Evolutionary conservation across 2,329 filamentous ascomycete species (phyloP).

Genomic region (Epichloe coenophiala): DNA sequence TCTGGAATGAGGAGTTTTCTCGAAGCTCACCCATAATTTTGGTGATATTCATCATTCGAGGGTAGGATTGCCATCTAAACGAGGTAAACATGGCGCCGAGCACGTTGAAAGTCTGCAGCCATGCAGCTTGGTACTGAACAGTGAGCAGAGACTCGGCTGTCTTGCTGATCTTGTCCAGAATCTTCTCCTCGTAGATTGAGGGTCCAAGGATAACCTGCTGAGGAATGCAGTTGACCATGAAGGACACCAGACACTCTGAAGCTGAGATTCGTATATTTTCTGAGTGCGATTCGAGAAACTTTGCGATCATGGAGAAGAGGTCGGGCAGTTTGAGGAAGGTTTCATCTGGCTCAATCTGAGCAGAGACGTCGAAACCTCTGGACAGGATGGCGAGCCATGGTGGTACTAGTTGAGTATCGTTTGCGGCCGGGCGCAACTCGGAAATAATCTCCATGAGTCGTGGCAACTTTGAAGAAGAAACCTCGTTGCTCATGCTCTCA

Average conservation of each 20-base stretch:
- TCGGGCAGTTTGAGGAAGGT: constrained; percentile 84
- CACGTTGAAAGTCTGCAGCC: constrained; percentile 88
- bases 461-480: constrained; percentile 79
- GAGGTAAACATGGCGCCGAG: constrained; percentile 77
- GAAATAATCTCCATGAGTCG: constrained; percentile 82
- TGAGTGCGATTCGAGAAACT: constrained; percentile 74
- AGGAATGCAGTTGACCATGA: constrained; percentile 82
- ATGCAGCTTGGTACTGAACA: constrained; percentile 85
- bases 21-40: constrained; percentile 76
- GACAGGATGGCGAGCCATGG: constrained; percentile 96
- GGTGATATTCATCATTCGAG: constrained; percentile 62
- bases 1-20: constrained; percentile 73
- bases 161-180: constrained; percentile 66
- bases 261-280: constrained; percentile 91
- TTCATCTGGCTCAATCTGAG: constrained; percentile 76
- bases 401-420: constrained; percentile 86
- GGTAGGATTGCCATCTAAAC: constrained; percentile 71
- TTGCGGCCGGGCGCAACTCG: constrained; percentile 79
- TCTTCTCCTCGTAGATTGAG: constrained; percentile 85
- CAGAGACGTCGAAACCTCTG: constrained; percentile 84
- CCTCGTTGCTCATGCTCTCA: constrained; percentile 74
- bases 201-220: constrained; percentile 72
- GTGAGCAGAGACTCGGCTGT: constrained; percentile 62
- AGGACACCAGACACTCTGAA: constrained; percentile 87
- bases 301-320: constrained; percentile 65